Percentiles rank a stretch among this genome's conserved stretches.
phyloP scores from a whole-genome alignment of 371 early-diverging fungal genomes.

The Nematocida ironsii region DNA sequence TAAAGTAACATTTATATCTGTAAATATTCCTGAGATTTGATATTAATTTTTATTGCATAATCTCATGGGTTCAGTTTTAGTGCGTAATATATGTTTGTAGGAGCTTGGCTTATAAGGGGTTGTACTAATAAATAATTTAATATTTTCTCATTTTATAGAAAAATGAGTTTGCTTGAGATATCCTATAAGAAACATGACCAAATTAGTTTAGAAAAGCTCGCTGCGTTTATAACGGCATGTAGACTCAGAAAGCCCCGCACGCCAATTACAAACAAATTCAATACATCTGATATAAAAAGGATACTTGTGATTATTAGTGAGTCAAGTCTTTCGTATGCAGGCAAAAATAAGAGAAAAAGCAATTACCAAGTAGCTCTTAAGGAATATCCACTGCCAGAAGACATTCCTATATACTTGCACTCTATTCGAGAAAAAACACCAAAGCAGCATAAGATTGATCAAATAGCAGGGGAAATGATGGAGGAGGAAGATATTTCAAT shows the following conservation, averaged over 20 bases:
- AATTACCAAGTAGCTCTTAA: background rate
- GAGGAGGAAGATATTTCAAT: background rate
- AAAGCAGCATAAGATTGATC: background rate
- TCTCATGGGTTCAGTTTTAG: no score
- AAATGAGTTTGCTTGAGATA: background rate
- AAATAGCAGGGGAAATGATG: background rate
- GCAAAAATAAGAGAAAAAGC: background rate
- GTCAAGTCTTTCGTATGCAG: background rate
- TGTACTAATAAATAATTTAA: background rate
- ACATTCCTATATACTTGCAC: slow-evolving; percentile 13
- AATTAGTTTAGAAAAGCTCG: slow-evolving; percentile 9
- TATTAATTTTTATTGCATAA: no score
- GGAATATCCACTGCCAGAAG: slow-evolving; percentile 14
- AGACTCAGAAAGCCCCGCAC: background rate
- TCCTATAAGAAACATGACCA: slow-evolving; percentile 14
- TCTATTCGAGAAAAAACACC: background rate
- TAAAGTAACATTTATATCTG: no score
- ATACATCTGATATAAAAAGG: background rate
- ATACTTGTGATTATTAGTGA: slow-evolving; percentile 15
- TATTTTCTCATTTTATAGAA: background rate
- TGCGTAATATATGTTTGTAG: no score
- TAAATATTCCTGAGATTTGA: no score
- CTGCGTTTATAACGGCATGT: slow-evolving; percentile 6
- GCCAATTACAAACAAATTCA: background rate
- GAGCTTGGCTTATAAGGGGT: no score